Percentiles rank a stretch among this genome's conserved stretches.
These are phyloP conservation scores for Phialophora chinensis DNA, from an alignment of 2,329 filamentous ascomycete species.

Conservation along the genomic window DNA sequence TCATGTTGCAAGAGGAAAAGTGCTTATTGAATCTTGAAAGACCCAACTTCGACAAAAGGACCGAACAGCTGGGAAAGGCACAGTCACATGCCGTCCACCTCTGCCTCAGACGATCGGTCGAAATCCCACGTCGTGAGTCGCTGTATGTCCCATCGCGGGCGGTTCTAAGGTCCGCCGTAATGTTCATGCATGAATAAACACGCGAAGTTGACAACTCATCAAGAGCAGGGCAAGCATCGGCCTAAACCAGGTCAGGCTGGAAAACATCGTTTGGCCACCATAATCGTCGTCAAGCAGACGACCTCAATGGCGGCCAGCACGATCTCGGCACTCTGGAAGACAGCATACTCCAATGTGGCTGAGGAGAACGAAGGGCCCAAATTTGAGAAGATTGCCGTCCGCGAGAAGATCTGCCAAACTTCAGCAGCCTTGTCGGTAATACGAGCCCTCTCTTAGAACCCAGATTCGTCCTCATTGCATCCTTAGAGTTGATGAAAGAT, in stretches of 20 bases:
- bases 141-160: not conserved
- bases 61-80: too few species aligned
- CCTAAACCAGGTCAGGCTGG: not conserved
- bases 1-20: not conserved
- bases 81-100: too few species aligned
- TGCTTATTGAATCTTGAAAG: too few species aligned
- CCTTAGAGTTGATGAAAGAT: not conserved
- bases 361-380: not conserved
- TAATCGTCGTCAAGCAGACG: not conserved
- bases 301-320: not conserved
- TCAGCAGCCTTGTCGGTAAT: not conserved
- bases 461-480: not conserved
- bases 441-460: not conserved
- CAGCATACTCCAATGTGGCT: not conserved
- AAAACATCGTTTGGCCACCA: not conserved
- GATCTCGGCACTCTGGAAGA: not conserved
- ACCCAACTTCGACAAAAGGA: too few species aligned
- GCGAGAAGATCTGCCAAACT: not conserved
- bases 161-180: not conserved
- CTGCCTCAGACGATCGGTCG: too few species aligned
- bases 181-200: not conserved
- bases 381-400: not conserved
- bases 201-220: not conserved
- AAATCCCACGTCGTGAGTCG: too few species aligned
- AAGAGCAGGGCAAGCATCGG: not conserved